Evolutionary conservation across 257 asterid species (phyloP), one percentile per base, ranked within the genome.

Genomic region (Solanum bulbocastanum): DNA sequence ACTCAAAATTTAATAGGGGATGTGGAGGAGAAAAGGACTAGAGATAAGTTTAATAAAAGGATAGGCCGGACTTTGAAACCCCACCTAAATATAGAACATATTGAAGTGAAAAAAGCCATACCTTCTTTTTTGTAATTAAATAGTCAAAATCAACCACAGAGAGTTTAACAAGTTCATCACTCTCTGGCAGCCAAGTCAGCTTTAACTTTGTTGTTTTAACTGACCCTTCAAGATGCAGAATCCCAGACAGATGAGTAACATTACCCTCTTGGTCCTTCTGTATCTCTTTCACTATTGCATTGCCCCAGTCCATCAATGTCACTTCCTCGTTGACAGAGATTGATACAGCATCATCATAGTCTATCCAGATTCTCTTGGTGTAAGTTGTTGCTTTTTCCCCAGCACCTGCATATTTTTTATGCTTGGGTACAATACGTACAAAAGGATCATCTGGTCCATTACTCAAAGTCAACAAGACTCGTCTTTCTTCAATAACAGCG

Each of bases 261-360:
- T 86, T 73, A 33, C 98, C 98, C 32, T 92, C 92, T 87, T 93
- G 92, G n/a, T 97, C 98, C 89, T 96, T 95, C 90, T 92, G 91
- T 78, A 97, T 92, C 78, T 95, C 95, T 87, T 94, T 94, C 49
- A 97, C 94, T 22, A 97, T 92, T 15, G 99, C 96, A 89, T 97
- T 96, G 10, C 99, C 99, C 98, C 98, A 97, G 88, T 96, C 99
- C 94, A 95, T 97, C 78, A 97, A 86, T 75, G 99, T 97, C 35
- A 97, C 95, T 90, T 97, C 99, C 92, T 97, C 99, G 18, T 91
- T 82, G 9, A 71, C 93, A 6, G 98, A 92, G 87, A 97, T 96
- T 69, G 92, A 90, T 90, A 90, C 91, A n/a, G 98, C 99, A 91
- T 97, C 99, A 27, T 93, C 96, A 89, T 92, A 94, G 36, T 97